These are phyloP conservation scores for Thymus mandschuricus DNA, from an alignment of 257 asterid genomes.

Conservation along the genomic window DNA sequence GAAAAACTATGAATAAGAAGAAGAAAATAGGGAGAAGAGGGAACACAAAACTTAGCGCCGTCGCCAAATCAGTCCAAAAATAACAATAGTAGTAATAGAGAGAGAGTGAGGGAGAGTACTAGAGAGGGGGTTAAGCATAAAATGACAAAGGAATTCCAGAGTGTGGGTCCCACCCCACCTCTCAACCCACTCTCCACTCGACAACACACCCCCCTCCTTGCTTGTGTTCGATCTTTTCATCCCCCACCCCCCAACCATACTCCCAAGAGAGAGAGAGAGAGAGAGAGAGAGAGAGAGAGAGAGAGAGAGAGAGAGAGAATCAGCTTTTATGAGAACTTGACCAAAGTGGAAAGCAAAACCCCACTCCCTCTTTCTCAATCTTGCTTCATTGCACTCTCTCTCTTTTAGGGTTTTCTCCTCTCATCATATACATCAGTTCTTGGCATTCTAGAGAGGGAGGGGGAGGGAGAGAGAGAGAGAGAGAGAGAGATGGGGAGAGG, in stretches of 20 bases:
- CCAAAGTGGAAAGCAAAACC: too few relatives aligned
- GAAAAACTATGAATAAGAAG: background rate
- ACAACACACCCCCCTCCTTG: conserved; percentile 37
- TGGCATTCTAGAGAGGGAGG: background rate
- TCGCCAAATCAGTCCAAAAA: too few relatives aligned
- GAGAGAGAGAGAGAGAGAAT: background rate
- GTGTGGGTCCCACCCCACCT: background rate
- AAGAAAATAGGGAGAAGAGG: background rate
- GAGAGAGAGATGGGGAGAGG: conserved; percentile 64
- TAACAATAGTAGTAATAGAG: too few relatives aligned
- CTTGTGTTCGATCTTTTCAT: conserved; percentile 17
- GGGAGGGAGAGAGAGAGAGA: background rate
- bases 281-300: background rate
- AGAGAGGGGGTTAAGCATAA: background rate
- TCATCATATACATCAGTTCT: too few relatives aligned
- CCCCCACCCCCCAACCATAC: background rate
- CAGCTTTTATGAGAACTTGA: too few relatives aligned
- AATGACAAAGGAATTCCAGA: background rate
- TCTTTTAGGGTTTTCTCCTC: background rate
- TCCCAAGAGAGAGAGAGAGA: background rate
- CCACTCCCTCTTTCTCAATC: too few relatives aligned
- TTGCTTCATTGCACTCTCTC: too few relatives aligned
- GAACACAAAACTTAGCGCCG: too few relatives aligned
- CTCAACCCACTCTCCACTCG: conserved; percentile 45
- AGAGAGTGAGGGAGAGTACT: too few relatives aligned